Evolutionary conservation across 1,139 yeast genomes (phyloP).

Genomic region (Wickerhamomyces sp.): DNA sequence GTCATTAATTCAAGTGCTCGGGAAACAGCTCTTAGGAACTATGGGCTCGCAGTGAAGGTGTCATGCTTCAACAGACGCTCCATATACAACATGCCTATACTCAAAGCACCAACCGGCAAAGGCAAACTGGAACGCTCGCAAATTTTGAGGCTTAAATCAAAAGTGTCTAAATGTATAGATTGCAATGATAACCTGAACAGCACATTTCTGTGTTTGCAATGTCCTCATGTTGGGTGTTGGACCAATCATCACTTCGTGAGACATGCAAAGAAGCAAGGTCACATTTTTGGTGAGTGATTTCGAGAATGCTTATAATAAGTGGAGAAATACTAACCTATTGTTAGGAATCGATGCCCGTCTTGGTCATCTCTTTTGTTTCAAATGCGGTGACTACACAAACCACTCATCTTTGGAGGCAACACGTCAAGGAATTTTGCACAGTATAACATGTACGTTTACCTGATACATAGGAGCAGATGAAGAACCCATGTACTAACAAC

Average conservation of each 20-base stretch:
- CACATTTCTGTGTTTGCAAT: slow-evolving; percentile 71
- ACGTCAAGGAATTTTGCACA: slow-evolving; percentile 29
- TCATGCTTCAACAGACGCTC: slow-evolving; percentile 28
- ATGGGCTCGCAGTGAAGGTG: slow-evolving; percentile 52
- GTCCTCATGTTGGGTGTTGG: slow-evolving; percentile 79
- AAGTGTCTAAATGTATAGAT: slow-evolving; percentile 44
- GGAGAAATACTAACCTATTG: slow-evolving; percentile 1
- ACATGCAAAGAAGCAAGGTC: slow-evolving; percentile 62
- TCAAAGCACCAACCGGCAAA: slow-evolving; percentile 17
- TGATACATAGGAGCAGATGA: not conserved
- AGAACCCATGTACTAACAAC: not conserved
- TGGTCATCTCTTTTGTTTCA: slow-evolving; percentile 69
- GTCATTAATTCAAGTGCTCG: slow-evolving; percentile 50
- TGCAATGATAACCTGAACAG: slow-evolving; percentile 30
- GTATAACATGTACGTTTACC: slow-evolving; percentile 8
- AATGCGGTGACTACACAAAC: slow-evolving; percentile 67
- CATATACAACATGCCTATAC: slow-evolving; percentile 21
- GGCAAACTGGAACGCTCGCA: slow-evolving; percentile 32
- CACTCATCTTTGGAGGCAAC: slow-evolving; percentile 52
- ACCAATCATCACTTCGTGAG: slow-evolving; percentile 48
- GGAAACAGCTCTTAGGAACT: slow-evolving; percentile 53
- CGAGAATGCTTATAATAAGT: slow-evolving; percentile 2
- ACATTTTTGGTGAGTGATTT: slow-evolving; percentile 56
- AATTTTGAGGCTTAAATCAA: slow-evolving; percentile 36
- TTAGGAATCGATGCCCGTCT: slow-evolving; percentile 43